A percentile compares a stretch with the other conserved stretches of the same genome.
Conservation (phyloP, 352 stramenopile species). For the Phytophthora citricola region DNA sequence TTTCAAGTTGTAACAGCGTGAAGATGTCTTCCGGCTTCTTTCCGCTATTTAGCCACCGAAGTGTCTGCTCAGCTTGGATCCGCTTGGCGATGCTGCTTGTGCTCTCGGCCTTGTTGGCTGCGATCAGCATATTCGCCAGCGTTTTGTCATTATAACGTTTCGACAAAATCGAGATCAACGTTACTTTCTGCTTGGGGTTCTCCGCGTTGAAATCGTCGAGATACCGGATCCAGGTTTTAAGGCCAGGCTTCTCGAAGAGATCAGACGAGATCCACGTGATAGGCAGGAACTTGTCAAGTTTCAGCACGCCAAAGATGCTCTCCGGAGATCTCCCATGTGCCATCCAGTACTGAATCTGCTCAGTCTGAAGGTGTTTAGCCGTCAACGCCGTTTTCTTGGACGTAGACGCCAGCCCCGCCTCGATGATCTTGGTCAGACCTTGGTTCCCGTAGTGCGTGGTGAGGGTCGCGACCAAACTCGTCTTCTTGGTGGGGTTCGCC, state of each 20-base stretch:
- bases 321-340: slow-evolving; percentile 3
- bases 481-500: slow-evolving; percentile 15
- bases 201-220: slow-evolving; percentile 15
- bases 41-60: neutral
- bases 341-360: slow-evolving; percentile 19
- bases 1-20: slow-evolving; percentile 4
- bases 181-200: slow-evolving; percentile 13
- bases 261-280: slow-evolving; percentile 4
- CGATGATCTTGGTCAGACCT: slow-evolving; percentile 16
- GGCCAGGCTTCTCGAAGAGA: slow-evolving; percentile 10
- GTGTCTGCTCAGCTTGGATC: slow-evolving; percentile 8
- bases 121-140: slow-evolving; percentile 16
- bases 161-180: slow-evolving; percentile 2
- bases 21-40: slow-evolving; percentile 9
- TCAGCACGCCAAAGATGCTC: slow-evolving; percentile 4
- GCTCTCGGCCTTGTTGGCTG: neutral
- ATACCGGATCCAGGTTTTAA: slow-evolving; percentile 15
- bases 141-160: slow-evolving; percentile 15
- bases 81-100: slow-evolving; percentile 7
- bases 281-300: slow-evolving; percentile 7
- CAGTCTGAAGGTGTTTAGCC: slow-evolving; percentile 8
- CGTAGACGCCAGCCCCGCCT: slow-evolving; percentile 2
- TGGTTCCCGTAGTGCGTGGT: slow-evolving; percentile 14
- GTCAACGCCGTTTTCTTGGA: neutral
- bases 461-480: slow-evolving; percentile 17